Conservation (phyloP, 345 rosid genomes). For the Garcia nutans region DNA sequence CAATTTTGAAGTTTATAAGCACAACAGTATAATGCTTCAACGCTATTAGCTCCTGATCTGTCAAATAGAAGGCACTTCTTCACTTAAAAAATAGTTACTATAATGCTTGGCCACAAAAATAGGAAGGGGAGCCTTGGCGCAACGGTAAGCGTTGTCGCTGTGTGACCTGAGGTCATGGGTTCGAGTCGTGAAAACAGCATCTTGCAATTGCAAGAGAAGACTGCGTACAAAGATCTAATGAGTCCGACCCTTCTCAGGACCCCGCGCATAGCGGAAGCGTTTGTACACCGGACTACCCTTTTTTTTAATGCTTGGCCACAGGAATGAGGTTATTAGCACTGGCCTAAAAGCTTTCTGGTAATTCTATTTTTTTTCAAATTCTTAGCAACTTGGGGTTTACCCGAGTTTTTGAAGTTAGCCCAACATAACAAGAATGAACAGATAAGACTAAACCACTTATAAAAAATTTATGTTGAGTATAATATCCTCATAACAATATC, state of each 20-base stretch:
- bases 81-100: background rate
- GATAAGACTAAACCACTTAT: background rate
- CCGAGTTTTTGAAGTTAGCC: no score
- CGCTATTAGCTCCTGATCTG: background rate
- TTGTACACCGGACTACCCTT: no score
- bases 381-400: background rate
- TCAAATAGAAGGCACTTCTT: background rate
- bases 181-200: no score
- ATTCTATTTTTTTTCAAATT: background rate
- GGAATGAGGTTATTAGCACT: no score
- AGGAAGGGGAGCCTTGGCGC: no score
- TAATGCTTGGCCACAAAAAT: background rate
- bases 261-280: no score
- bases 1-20: background rate
- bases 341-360: background rate
- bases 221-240: no score
- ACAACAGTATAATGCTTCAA: background rate
- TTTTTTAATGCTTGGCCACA: background rate
- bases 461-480: background rate
- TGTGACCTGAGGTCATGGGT: no score
- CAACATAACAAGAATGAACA: background rate
- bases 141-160: no score
- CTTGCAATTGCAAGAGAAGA: no score
- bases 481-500: no score
- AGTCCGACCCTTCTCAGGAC: no score